Evolutionary conservation across 2,329 filamentous ascomycete genomes (phyloP).

Genomic region (Colletotrichum sp.): DNA sequence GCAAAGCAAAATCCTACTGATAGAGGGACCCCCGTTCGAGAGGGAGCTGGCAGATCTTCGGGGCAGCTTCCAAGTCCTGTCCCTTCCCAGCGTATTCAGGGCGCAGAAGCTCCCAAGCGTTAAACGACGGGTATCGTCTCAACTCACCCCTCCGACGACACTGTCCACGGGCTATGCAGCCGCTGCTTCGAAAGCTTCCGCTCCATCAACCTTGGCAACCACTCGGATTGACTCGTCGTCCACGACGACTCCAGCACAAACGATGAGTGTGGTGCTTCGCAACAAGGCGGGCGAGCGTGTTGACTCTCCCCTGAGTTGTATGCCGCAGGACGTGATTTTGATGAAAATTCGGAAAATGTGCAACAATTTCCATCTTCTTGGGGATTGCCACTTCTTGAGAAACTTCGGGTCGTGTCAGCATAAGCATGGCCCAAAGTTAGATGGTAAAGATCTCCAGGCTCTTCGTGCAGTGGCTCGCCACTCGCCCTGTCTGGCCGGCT

Average conservation of each 20-base stretch:
- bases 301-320: conserved; percentile 27
- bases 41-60: conserved; percentile 36
- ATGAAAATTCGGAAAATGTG: conserved; percentile 35
- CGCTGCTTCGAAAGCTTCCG: conserved; percentile 8
- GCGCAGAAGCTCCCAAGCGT: conserved; percentile 26
- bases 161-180: conserved; percentile 23
- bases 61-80: conserved; percentile 27
- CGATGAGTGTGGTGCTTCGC: conserved; percentile 3
- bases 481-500: conserved; percentile 28
- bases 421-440: conserved; percentile 28
- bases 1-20: conserved; percentile 35
- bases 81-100: conserved; percentile 29
- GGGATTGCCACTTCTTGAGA: conserved; percentile 19
- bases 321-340: conserved; percentile 20
- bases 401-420: conserved; percentile 27
- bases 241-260: neutral
- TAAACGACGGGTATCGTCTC: conserved; percentile 23
- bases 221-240: neutral
- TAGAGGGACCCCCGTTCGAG: conserved; percentile 43
- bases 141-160: conserved; percentile 24
- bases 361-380: conserved; percentile 36
- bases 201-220: neutral
- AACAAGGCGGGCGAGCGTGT: conserved; percentile 32
- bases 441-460: conserved; percentile 24
- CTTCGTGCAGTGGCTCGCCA: conserved; percentile 34